These are phyloP conservation scores for Cudoniella acicularis DNA, from an alignment of 495 filamentous ascomycete species.

Conservation along the genomic window DNA sequence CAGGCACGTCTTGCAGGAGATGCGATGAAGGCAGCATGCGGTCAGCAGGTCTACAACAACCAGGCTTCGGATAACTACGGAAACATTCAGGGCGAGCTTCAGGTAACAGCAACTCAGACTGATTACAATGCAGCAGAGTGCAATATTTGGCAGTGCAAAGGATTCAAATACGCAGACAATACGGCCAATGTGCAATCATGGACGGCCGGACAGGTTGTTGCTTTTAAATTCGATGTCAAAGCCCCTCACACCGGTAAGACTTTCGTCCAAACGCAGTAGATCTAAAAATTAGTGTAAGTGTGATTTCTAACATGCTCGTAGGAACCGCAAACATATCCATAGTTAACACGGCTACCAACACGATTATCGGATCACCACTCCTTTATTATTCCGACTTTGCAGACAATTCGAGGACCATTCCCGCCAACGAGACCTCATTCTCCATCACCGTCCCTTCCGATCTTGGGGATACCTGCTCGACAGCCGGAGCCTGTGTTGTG, in stretches of 20 bases:
- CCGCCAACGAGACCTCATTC: constrained; percentile 58
- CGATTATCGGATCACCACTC: constrained; percentile 51
- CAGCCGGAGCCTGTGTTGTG: constrained; percentile 61
- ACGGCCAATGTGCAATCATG: constrained; percentile 16
- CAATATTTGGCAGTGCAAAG: constrained; percentile 56
- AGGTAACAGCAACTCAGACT: constrained; percentile 39
- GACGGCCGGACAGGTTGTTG: constrained; percentile 19
- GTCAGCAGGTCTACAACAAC: constrained; percentile 50
- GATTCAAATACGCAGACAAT: constrained; percentile 54
- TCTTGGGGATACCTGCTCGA: constrained; percentile 55
- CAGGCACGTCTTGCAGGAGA: constrained; percentile 46
- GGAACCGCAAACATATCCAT: constrained; percentile 68
- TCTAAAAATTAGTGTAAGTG: no score
- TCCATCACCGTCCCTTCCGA: constrained; percentile 58
- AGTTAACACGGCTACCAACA: constrained; percentile 58
- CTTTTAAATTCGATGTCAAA: constrained; percentile 41
- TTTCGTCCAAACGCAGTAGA: no score
- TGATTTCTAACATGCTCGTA: no score
- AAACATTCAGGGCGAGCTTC: constrained; percentile 50
- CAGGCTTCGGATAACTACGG: constrained; percentile 50
- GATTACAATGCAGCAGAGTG: constrained; percentile 40
- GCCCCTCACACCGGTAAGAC: constrained; percentile 65
- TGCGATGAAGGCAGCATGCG: constrained; percentile 50
- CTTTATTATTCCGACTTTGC: constrained; percentile 56
- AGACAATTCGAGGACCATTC: constrained; percentile 44